These are phyloP conservation scores for Heliophila coronopifolia DNA, from an alignment of 441 rosid genomes.

Conservation along the genomic window DNA sequence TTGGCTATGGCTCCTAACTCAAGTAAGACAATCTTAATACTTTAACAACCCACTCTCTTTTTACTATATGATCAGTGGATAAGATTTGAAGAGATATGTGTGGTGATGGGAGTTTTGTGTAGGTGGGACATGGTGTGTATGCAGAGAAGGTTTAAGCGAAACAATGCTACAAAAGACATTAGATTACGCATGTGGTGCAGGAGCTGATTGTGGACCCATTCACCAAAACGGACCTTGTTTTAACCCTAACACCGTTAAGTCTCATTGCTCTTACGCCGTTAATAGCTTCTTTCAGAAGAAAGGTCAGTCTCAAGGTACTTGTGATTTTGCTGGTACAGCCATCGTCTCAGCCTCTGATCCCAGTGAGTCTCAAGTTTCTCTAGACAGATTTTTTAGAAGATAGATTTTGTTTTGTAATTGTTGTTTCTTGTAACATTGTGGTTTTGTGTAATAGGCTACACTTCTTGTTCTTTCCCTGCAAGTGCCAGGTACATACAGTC, in stretches of 20 bases:
- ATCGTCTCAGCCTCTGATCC: constrained; percentile 53
- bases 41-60: constrained; percentile 15
- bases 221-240: constrained; percentile 45
- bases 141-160: constrained; percentile 55
- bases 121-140: constrained; percentile 77
- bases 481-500: constrained; percentile 37
- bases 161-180: constrained; percentile 56
- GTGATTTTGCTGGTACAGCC: constrained; percentile 64
- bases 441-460: constrained; percentile 27
- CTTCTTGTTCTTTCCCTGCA: constrained; percentile 43
- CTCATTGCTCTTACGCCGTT: constrained; percentile 62
- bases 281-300: constrained; percentile 64
- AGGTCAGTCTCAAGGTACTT: constrained; percentile 47
- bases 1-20: constrained; percentile 64
- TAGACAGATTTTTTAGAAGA: background rate
- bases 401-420: background rate
- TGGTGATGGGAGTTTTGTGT: background rate
- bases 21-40: constrained; percentile 40
- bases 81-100: background rate
- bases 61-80: background rate
- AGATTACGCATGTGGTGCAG: constrained; percentile 73
- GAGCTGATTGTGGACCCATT: constrained; percentile 59
- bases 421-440: constrained; percentile 20
- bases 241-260: constrained; percentile 52
- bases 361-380: constrained; percentile 40